phyloP scores from a whole-genome alignment of 768 basidiomycete species.

The Guyanaporus albipodus region DNA sequence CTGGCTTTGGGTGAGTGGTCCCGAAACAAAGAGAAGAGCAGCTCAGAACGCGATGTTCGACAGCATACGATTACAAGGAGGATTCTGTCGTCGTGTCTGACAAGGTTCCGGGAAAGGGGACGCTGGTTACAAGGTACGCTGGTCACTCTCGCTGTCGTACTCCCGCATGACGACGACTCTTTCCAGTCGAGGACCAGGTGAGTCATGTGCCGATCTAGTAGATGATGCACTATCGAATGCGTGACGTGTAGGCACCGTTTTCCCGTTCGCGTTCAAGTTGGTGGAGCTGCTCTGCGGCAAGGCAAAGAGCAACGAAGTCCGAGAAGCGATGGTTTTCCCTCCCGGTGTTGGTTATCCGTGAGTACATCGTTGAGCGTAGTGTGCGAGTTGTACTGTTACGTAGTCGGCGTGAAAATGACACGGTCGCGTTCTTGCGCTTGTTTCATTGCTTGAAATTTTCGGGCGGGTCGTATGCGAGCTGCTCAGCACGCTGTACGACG shows the following conservation, averaged over 20 bases:
- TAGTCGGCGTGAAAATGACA: slow-evolving; percentile 17
- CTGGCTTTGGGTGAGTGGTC: slow-evolving; percentile 49
- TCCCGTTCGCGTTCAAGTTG: slow-evolving; percentile 74
- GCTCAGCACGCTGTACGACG: slow-evolving; percentile 24
- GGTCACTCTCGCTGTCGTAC: neutral
- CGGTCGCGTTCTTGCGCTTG: slow-evolving; percentile 9
- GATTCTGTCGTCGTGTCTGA: slow-evolving; percentile 66
- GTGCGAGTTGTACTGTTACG: slow-evolving; percentile 19
- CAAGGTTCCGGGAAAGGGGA: slow-evolving; percentile 34
- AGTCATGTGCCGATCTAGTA: slow-evolving; percentile 10
- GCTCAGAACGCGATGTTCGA: neutral
- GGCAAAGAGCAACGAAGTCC: slow-evolving; percentile 57
- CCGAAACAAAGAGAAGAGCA: neutral
- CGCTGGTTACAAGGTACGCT: slow-evolving; percentile 69
- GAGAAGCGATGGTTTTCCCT: slow-evolving; percentile 71
- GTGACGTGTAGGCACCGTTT: slow-evolving; percentile 54
- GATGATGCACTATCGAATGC: neutral
- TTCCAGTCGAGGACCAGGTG: slow-evolving; percentile 70
- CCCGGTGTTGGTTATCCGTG: slow-evolving; percentile 42
- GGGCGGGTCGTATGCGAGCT: slow-evolving; percentile 23
- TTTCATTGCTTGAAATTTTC: slow-evolving; percentile 11
- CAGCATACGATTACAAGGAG: slow-evolving; percentile 74
- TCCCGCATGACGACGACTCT: slow-evolving; percentile 3
- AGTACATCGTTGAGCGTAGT: too few relatives aligned
- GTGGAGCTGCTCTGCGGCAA: slow-evolving; percentile 66